phyloP scores from a whole-genome alignment of 148 eudicot species.

The Rhododendron mucronatum region DNA sequence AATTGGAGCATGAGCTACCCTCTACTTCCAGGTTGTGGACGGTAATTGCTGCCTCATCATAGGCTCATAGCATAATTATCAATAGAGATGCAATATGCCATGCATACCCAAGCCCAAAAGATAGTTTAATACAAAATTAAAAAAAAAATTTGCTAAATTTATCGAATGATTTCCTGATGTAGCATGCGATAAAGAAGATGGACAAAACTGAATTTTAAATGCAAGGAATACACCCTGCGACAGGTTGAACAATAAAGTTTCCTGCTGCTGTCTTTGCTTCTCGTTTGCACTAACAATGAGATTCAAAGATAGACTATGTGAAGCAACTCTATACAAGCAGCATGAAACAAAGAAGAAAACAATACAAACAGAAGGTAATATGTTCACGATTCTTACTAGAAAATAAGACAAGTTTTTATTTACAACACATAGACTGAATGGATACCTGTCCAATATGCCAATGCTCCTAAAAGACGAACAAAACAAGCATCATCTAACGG shows the following conservation, averaged over 20 bases:
- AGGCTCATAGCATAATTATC: background rate
- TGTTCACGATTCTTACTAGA: background rate
- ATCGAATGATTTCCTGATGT: background rate
- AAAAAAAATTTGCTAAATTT: background rate
- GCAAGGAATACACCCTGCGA: background rate
- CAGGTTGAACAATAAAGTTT: background rate
- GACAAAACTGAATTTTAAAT: background rate
- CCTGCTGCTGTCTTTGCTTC: background rate
- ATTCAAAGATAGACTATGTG: background rate
- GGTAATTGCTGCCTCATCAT: background rate
- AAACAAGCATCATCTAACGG: slow-evolving; percentile 49
- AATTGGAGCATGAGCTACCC: background rate
- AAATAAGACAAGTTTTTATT: background rate
- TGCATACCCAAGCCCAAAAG: background rate
- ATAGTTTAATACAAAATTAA: background rate
- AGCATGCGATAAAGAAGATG: background rate
- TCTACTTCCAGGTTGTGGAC: background rate
- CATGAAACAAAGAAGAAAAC: background rate
- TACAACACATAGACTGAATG: background rate
- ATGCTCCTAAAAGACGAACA: slow-evolving; percentile 54
- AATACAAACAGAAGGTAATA: background rate
- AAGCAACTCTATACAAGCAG: background rate
- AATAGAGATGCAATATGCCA: background rate
- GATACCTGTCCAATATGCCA: slow-evolving; percentile 72
- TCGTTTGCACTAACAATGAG: background rate